Conservation (phyloP, 2,329 filamentous ascomycete genomes). For the Aspergillus brunneoviolaceus region DNA sequence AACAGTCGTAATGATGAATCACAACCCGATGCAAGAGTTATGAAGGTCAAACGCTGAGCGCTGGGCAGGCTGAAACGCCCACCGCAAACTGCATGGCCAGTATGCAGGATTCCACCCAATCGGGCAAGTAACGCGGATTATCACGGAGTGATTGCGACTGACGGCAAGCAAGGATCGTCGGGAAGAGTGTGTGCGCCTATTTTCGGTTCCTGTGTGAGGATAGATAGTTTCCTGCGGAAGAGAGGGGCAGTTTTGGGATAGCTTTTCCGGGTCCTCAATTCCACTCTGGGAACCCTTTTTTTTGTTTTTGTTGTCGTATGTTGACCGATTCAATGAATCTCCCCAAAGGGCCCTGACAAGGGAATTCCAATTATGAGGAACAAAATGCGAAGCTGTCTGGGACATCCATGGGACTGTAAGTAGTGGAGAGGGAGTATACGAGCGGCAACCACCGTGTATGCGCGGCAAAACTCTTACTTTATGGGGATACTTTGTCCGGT, state of each 20-base stretch:
- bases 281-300: background rate
- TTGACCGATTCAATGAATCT: background rate
- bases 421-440: background rate
- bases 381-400: too few relatives aligned
- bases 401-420: conserved; percentile 1
- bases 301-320: background rate
- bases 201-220: background rate
- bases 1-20: background rate
- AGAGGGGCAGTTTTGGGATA: background rate
- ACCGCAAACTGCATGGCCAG: background rate
- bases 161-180: conserved; percentile 7
- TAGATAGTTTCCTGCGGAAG: background rate
- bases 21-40: background rate
- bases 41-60: background rate
- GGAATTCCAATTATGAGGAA: too few relatives aligned
- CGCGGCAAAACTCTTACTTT: background rate
- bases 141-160: conserved; percentile 11
- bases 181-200: background rate
- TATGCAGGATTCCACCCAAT: conserved; percentile 23
- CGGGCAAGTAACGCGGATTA: conserved; percentile 16
- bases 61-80: conserved; percentile 1
- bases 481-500: conserved; percentile 13
- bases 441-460: background rate
- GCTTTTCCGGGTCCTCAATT: background rate
- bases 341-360: too few relatives aligned